Evolutionary conservation across 352 stramenopile species (phyloP).

Genomic region (Phytophthora sojae): DNA sequence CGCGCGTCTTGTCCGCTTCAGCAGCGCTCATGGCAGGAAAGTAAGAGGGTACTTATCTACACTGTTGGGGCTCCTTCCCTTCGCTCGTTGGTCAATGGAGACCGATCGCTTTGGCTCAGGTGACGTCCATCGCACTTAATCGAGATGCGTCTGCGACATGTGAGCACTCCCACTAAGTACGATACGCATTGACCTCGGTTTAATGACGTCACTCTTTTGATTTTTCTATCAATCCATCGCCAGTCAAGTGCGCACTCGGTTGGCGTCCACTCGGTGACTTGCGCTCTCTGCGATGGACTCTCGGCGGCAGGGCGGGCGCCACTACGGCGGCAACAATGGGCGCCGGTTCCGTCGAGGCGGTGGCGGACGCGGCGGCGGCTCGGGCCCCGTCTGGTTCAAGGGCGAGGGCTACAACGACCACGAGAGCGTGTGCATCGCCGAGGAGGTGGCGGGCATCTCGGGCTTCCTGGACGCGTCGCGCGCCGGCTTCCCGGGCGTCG

Average conservation of each 20-base stretch:
- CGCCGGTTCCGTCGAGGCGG: constrained; percentile 17
- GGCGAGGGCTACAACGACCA: constrained; percentile 74
- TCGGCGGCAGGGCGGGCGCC: constrained; percentile 29
- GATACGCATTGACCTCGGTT: background rate
- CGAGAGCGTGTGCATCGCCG: constrained; percentile 64
- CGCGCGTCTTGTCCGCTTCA: constrained; percentile 78
- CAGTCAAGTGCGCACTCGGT: background rate
- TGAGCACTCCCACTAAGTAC: background rate
- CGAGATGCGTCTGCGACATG: background rate
- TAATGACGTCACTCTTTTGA: no score
- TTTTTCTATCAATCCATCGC: no score
- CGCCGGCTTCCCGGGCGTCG: constrained; percentile 64
- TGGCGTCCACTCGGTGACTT: no score
- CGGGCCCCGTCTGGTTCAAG: constrained; percentile 54
- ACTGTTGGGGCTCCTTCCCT: background rate
- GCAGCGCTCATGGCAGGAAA: constrained; percentile 36
- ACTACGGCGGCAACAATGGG: constrained; percentile 26
- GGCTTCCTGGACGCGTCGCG: constrained; percentile 51
- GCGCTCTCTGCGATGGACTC: no score
- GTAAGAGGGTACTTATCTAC: background rate
- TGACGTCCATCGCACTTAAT: constrained; percentile 4
- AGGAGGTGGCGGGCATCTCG: constrained; percentile 68
- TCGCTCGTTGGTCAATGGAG: constrained; percentile 36
- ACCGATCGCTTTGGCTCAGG: background rate
- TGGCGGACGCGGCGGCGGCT: background rate